A percentile compares a stretch with the other conserved stretches of the same genome.
phyloP scores from a whole-genome alignment of 306 rosid genomes.

The Casuarina glauca region DNA sequence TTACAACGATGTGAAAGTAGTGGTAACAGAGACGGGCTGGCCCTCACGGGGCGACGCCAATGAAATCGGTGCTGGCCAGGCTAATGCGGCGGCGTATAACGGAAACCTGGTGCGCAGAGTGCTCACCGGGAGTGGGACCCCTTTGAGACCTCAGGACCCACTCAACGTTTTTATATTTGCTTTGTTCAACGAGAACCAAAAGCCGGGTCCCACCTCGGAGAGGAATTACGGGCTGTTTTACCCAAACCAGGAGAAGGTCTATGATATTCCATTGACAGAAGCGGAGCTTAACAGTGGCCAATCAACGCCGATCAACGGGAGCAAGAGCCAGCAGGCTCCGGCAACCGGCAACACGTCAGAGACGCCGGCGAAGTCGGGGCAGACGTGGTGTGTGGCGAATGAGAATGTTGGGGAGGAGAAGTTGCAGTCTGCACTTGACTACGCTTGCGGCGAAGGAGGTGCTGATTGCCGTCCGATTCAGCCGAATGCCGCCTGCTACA shows the following conservation, averaged over 20 bases:
- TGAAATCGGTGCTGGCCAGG: slow-evolving; percentile 56
- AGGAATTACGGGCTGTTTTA: slow-evolving; percentile 75
- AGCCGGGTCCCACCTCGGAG: slow-evolving; percentile 80
- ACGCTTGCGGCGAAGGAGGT: slow-evolving; percentile 80
- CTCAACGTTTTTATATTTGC: slow-evolving; percentile 63
- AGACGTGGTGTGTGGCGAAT: slow-evolving; percentile 85
- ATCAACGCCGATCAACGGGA: slow-evolving; percentile 26
- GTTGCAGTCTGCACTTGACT: slow-evolving; percentile 57
- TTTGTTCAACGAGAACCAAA: slow-evolving; percentile 70
- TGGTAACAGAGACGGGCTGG: slow-evolving; percentile 81
- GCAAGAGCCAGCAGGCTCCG: slow-evolving; percentile 45
- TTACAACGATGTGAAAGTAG: slow-evolving; percentile 51
- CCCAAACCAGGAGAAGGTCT: slow-evolving; percentile 61
- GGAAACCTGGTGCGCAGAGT: slow-evolving; percentile 66
- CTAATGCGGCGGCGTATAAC: slow-evolving; percentile 80
- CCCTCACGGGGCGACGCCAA: slow-evolving; percentile 70
- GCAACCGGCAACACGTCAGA: background rate
- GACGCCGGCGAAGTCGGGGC: slow-evolving; percentile 12
- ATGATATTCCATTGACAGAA: slow-evolving; percentile 46
- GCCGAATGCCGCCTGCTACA: slow-evolving; percentile 59
- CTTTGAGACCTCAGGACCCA: slow-evolving; percentile 46
- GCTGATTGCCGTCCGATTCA: slow-evolving; percentile 86
- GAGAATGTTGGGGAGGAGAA: slow-evolving; percentile 39
- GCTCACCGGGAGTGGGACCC: slow-evolving; percentile 60
- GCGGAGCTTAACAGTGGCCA: background rate